These are phyloP conservation scores for Oryza punctata DNA, from an alignment of 176 grass and related monocot genomes.

Conservation along the genomic window DNA sequence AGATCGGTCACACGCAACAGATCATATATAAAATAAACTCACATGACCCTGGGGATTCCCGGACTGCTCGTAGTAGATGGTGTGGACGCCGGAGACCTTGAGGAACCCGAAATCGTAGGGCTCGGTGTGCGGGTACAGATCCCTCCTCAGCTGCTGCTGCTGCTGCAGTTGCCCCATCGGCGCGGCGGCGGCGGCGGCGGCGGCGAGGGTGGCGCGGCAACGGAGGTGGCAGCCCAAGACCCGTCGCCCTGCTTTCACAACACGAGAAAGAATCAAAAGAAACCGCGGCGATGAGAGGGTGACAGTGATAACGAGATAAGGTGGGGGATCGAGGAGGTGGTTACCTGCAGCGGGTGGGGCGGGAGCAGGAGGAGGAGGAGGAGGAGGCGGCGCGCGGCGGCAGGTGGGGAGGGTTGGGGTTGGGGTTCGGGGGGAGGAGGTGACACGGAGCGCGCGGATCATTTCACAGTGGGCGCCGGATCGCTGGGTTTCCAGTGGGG, in stretches of 20 bases:
- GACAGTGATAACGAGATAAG: too few species aligned
- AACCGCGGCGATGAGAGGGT: neutral
- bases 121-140: slow-evolving; percentile 70
- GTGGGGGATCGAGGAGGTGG: neutral
- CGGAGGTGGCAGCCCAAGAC: too few species aligned
- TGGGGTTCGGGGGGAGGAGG: neutral
- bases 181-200: neutral
- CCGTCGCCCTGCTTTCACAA: neutral
- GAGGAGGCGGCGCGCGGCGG: neutral
- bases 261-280: neutral
- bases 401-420: neutral
- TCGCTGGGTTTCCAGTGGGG: too few species aligned
- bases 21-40: slow-evolving; percentile 11
- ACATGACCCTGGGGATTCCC: slow-evolving; percentile 86
- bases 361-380: neutral
- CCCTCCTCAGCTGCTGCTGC: slow-evolving; percentile 25
- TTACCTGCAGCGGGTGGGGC: neutral
- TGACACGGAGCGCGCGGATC: slow-evolving; percentile 17
- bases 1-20: neutral
- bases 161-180: slow-evolving; percentile 18
- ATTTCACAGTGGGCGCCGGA: slow-evolving; percentile 16
- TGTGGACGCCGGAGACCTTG: slow-evolving; percentile 80
- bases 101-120: slow-evolving; percentile 69
- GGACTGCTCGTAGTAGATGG: slow-evolving; percentile 93
- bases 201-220: neutral